phyloP scores from a whole-genome alignment of 805 yeast species.

The Barnettozyma pratensis region DNA sequence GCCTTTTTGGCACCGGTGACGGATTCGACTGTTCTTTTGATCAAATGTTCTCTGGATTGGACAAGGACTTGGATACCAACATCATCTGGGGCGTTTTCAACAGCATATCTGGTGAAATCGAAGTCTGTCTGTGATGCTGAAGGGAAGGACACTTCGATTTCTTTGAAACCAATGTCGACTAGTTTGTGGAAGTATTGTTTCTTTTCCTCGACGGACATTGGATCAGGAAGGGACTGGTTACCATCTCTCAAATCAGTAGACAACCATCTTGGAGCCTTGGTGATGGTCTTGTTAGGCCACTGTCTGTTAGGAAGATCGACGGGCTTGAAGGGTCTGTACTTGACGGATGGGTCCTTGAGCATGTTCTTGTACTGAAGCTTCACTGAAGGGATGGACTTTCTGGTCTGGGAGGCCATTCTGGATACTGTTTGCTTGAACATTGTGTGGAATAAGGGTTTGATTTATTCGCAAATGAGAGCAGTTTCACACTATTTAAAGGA shows the following conservation, averaged over 20 bases:
- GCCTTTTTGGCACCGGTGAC: constrained; percentile 70
- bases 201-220: constrained; percentile 72
- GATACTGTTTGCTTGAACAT: constrained; percentile 23
- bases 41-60: constrained; percentile 71
- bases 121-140: constrained; percentile 80
- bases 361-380: constrained; percentile 36
- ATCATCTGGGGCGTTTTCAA: constrained; percentile 72
- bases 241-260: constrained; percentile 80
- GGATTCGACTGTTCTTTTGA: constrained; percentile 69
- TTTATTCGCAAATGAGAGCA: too few relatives aligned
- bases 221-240: constrained; percentile 77
- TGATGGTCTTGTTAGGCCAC: constrained; percentile 66
- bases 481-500: too few relatives aligned
- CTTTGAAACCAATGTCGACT: constrained; percentile 70
- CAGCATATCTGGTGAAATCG: constrained; percentile 76
- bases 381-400: constrained; percentile 24
- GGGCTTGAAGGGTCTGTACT: constrained; percentile 53
- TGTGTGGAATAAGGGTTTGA: not conserved
- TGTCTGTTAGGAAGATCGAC: constrained; percentile 55
- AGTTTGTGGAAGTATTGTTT: constrained; percentile 70
- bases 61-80: constrained; percentile 69
- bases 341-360: constrained; percentile 65
- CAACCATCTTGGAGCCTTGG: constrained; percentile 75
- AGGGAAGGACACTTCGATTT: constrained; percentile 77
- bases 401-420: constrained; percentile 22